Evolutionary conservation across 2,329 filamentous ascomycete genomes (phyloP).

Genomic region (Metarhizium guizhouense): DNA sequence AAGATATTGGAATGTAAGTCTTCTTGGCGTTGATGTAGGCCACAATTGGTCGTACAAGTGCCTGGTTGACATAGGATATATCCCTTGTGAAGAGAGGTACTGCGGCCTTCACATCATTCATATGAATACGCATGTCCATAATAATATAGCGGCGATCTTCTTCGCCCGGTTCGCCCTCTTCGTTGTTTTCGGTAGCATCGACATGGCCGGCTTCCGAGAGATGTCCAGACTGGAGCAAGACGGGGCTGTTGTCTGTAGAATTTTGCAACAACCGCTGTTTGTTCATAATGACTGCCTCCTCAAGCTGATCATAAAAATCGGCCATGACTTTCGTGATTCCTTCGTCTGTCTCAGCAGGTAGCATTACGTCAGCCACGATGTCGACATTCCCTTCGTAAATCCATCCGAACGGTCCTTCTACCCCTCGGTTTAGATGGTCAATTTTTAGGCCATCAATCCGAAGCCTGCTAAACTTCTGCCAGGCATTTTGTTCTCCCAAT

Average conservation of each 20-base stretch:
- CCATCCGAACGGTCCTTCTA: constrained; percentile 93
- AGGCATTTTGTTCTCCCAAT: constrained; percentile 59
- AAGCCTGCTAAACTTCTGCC: constrained; percentile 93
- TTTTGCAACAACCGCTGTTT: constrained; percentile 54
- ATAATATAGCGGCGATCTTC: constrained; percentile 74
- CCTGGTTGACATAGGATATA: constrained; percentile 92
- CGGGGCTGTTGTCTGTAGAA: constrained; percentile 20
- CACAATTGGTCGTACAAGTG: constrained; percentile 88
- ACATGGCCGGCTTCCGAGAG: constrained; percentile 19
- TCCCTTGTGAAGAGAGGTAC: constrained; percentile 89
- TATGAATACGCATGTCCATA: constrained; percentile 88
- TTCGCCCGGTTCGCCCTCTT: constrained; percentile 16
- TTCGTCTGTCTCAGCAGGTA: constrained; percentile 79
- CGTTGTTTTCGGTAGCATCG: constrained; percentile 3
- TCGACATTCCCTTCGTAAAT: constrained; percentile 96
- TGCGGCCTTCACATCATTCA: constrained; percentile 88
- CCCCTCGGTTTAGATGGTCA: constrained; percentile 88
- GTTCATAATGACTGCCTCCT: constrained; percentile 80
- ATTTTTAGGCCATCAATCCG: constrained; percentile 91
- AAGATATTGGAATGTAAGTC: constrained; percentile 92
- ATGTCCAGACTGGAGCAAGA: constrained; percentile 22
- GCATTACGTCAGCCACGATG: constrained; percentile 91
- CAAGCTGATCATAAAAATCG: constrained; percentile 94
- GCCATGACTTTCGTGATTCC: constrained; percentile 89
- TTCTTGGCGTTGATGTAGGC: constrained; percentile 95